These are phyloP conservation scores for Phytophthora ramorum DNA, from an alignment of 352 stramenopile species.

Conservation along the genomic window DNA sequence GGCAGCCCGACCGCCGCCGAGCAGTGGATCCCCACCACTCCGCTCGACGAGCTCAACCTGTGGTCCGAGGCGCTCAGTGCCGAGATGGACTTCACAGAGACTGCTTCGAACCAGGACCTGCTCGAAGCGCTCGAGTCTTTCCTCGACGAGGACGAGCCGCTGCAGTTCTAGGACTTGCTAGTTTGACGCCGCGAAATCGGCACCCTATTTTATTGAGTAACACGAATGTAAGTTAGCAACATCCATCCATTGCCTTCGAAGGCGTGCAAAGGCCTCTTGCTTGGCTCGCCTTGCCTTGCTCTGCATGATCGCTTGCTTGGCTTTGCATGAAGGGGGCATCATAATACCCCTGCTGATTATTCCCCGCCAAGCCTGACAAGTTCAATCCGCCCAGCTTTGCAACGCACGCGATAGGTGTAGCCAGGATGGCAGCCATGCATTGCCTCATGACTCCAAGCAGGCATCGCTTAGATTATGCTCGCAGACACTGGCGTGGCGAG, in stretches of 20 bases:
- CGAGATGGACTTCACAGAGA: slow-evolving; percentile 20
- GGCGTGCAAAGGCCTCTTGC: background rate
- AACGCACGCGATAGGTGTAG: slow-evolving; percentile 17
- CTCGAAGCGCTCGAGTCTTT: slow-evolving; percentile 48
- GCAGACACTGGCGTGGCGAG: background rate
- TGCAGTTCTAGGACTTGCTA: slow-evolving; percentile 17
- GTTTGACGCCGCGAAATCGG: slow-evolving; percentile 6
- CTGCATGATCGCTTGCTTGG: background rate
- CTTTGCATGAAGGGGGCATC: slow-evolving; percentile 8
- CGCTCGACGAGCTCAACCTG: slow-evolving; percentile 21
- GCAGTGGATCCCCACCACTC: slow-evolving; percentile 18
- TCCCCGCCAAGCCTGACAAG: slow-evolving; percentile 11
- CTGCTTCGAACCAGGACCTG: slow-evolving; percentile 36
- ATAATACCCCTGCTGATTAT: slow-evolving; percentile 18
- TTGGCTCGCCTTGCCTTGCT: background rate
- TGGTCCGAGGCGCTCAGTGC: slow-evolving; percentile 28
- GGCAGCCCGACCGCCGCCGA: slow-evolving; percentile 35
- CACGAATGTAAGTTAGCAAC: slow-evolving; percentile 27
- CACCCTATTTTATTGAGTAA: slow-evolving; percentile 36
- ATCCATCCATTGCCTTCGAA: background rate
- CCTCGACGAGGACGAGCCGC: slow-evolving; percentile 41
- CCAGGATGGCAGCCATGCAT: slow-evolving; percentile 3
- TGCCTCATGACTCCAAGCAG: slow-evolving; percentile 6
- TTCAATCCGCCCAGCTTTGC: slow-evolving; percentile 12
- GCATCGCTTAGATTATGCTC: background rate